These are phyloP conservation scores for Mucor circinelloides DNA, from an alignment of 371 early-diverging fungal genomes.

Conservation along the genomic window DNA sequence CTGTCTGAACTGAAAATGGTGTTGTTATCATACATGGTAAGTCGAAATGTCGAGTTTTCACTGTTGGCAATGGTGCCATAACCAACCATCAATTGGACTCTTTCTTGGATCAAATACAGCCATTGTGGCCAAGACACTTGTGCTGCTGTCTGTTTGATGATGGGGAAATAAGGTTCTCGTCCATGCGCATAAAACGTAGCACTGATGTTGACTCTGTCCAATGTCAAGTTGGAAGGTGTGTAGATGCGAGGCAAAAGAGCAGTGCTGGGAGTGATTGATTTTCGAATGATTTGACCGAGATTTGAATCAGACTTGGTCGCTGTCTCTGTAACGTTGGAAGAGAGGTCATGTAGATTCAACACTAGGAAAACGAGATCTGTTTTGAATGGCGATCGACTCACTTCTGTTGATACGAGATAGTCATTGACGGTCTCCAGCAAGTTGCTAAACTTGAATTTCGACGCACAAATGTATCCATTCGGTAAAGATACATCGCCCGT, in stretches of 20 bases:
- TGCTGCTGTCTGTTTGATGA: not conserved
- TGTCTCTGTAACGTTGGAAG: not conserved
- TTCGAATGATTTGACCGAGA: constrained; percentile 9
- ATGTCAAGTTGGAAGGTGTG: constrained; percentile 18
- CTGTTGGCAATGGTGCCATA: constrained; percentile 24
- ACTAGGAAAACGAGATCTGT: constrained; percentile 32
- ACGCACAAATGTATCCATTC: constrained; percentile 22
- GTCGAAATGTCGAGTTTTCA: constrained; percentile 12
- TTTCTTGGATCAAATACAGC: constrained; percentile 28
- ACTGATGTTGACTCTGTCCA: not conserved
- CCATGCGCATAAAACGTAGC: constrained; percentile 9
- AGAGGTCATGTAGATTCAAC: constrained; percentile 34
- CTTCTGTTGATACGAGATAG: constrained; percentile 22
- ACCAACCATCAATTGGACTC: constrained; percentile 35
- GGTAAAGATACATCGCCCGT: not conserved
- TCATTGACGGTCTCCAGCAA: constrained; percentile 31
- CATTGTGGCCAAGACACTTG: constrained; percentile 33
- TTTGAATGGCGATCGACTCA: constrained; percentile 3
- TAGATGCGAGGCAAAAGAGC: constrained; percentile 8
- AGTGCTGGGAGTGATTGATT: not conserved
- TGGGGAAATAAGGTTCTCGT: constrained; percentile 5
- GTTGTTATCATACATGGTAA: constrained; percentile 17
- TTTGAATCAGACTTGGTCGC: not conserved
- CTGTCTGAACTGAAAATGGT: constrained; percentile 23
- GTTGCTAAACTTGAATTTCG: constrained; percentile 22